A percentile compares a stretch with the other conserved stretches of the same genome.
phyloP scores from a whole-genome alignment of 2,329 filamentous ascomycete species.

The Talaromyces atroroseus region DNA sequence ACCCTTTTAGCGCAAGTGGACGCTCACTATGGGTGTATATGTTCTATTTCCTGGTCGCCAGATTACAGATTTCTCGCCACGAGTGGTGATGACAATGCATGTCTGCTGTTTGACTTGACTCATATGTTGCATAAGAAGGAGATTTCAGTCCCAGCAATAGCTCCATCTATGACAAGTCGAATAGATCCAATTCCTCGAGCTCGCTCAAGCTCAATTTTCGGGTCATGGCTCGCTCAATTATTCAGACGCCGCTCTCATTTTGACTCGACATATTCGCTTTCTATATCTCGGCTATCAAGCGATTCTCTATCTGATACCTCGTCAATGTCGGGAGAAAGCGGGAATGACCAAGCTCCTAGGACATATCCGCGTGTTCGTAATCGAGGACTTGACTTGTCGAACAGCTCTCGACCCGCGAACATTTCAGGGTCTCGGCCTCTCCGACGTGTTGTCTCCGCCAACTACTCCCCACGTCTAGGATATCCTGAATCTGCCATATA shows the following conservation, averaged over 20 bases:
- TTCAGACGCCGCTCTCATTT: conserved; percentile 12
- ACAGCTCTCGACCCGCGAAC: not conserved
- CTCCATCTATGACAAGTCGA: not conserved
- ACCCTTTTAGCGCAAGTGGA: conserved; percentile 70
- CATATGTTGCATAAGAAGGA: conserved; percentile 27
- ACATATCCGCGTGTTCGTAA: not conserved
- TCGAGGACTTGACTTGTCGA: not conserved
- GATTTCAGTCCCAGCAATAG: not conserved
- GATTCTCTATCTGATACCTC: not conserved
- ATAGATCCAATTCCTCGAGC: conserved; percentile 11
- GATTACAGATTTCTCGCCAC: conserved; percentile 74
- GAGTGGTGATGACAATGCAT: conserved; percentile 87
- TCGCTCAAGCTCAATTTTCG: conserved; percentile 20
- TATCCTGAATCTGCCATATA: conserved; percentile 19
- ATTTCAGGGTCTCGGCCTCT: not conserved
- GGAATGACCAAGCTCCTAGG: not conserved
- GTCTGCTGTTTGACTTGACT: conserved; percentile 70
- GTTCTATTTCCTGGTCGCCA: conserved; percentile 81
- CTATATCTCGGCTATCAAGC: not conserved
- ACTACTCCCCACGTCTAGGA: conserved; percentile 9
- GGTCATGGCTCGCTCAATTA: conserved; percentile 18
- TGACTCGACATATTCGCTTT: not conserved
- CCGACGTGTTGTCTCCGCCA: conserved; percentile 11
- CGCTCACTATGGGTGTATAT: conserved; percentile 83
- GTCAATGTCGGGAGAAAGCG: not conserved